A percentile compares a stretch with the other conserved stretches of the same genome.
Evolutionary conservation across 2,329 filamentous ascomycete species (phyloP).

Genomic region (Fusarium vanettenii): DNA sequence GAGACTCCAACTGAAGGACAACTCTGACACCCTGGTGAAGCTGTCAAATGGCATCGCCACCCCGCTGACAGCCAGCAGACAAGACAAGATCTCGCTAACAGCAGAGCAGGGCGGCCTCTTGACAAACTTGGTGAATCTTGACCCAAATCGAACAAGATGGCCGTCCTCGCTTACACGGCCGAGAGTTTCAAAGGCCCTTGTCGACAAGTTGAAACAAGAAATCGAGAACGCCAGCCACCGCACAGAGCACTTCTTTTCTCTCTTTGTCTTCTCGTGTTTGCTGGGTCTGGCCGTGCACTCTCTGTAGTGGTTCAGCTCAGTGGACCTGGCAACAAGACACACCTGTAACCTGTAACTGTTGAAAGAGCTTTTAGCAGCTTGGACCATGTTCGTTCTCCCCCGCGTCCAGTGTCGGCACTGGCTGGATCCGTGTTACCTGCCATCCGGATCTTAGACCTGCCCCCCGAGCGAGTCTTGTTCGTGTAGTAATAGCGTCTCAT

Average conservation of each 20-base stretch:
- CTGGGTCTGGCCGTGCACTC: not conserved
- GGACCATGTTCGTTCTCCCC: slow-evolving; percentile 18
- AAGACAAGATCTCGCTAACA: not conserved
- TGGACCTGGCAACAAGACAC: not conserved
- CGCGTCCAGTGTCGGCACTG: slow-evolving; percentile 21
- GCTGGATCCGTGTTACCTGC: slow-evolving; percentile 32
- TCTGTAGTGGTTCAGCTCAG: slow-evolving; percentile 6
- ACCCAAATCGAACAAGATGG: not conserved
- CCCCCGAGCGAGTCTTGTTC: slow-evolving; percentile 18
- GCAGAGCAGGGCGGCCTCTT: not conserved
- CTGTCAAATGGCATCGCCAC: not conserved
- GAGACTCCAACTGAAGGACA: not conserved
- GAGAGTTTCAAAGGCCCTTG: slow-evolving; percentile 25
- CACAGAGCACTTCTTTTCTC: slow-evolving; percentile 2
- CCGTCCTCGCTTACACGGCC: slow-evolving; percentile 31
- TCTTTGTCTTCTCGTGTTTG: not conserved
- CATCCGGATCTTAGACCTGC: slow-evolving; percentile 33
- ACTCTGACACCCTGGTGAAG: not conserved
- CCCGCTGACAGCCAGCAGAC: not conserved
- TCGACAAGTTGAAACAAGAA: slow-evolving; percentile 29
- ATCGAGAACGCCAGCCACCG: slow-evolving; percentile 22
- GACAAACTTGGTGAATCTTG: not conserved
- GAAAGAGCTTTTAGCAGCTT: slow-evolving; percentile 1
- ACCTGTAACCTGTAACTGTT: slow-evolving; percentile 6
- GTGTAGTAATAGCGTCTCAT: slow-evolving; percentile 6